These are phyloP conservation scores for Pichia kudriavzevii DNA, from an alignment of 1,139 yeast species.

Conservation along the genomic window DNA sequence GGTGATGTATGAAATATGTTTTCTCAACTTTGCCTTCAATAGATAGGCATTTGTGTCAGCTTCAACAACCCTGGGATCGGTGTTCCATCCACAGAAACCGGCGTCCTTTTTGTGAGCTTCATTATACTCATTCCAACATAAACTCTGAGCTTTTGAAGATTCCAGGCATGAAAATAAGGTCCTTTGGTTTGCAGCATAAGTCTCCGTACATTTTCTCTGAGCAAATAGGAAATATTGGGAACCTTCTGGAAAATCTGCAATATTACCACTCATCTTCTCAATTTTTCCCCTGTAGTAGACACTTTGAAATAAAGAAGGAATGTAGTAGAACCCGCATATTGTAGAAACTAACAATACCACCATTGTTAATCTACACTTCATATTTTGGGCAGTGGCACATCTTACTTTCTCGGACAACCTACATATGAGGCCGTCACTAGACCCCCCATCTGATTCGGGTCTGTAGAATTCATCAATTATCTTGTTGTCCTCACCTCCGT, in stretches of 20 bases:
- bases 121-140: constrained; percentile 1
- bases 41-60: background rate
- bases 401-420: too few species aligned
- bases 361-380: too few species aligned
- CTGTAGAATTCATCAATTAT: too few species aligned
- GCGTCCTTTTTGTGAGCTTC: constrained; percentile 1
- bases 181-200: background rate
- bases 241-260: constrained; percentile 5
- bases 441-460: too few species aligned
- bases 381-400: too few species aligned
- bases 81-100: constrained; percentile 9
- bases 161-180: background rate
- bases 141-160: background rate
- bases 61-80: background rate
- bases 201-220: constrained; percentile 3
- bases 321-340: too few species aligned
- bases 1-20: background rate
- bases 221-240: constrained; percentile 3
- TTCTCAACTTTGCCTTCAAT: background rate
- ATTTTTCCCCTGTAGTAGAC: constrained; percentile 2
- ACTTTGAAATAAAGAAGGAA: too few species aligned
- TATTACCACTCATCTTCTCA: constrained; percentile 4
- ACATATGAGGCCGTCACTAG: too few species aligned
- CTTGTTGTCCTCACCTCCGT: too few species aligned
- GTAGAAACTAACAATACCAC: too few species aligned